Conservation (phyloP, 140 eudicot species). For the Erigeron philadelphicus region DNA sequence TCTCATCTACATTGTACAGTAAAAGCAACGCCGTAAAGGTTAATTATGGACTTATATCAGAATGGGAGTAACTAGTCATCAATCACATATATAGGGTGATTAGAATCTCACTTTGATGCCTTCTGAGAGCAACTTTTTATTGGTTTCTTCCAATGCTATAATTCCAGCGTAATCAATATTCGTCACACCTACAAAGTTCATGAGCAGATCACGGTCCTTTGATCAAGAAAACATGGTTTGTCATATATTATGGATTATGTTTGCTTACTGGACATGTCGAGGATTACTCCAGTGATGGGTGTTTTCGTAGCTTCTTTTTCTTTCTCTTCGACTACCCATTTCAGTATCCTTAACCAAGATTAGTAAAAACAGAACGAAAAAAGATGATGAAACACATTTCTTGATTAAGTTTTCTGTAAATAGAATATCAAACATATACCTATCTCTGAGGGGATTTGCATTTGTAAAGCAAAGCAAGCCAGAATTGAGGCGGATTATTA, state of each 20-base stretch:
- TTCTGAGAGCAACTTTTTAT: slow-evolving; percentile 40
- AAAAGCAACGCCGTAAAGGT: background rate
- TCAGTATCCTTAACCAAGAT: slow-evolving; percentile 38
- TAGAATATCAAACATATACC: slow-evolving; percentile 35
- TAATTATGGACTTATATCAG: background rate
- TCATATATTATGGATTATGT: background rate
- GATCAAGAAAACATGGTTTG: slow-evolving; percentile 8
- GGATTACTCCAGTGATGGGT: slow-evolving; percentile 39
- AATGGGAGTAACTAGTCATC: background rate
- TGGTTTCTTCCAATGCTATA: slow-evolving; percentile 43
- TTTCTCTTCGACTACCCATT: slow-evolving; percentile 39
- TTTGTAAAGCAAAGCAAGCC: slow-evolving; percentile 78
- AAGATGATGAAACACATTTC: background rate
- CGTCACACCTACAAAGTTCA: slow-evolving; percentile 35
- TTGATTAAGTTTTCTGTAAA: background rate
- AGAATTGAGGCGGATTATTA: slow-evolving; percentile 63
- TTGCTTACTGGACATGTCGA: slow-evolving; percentile 63
- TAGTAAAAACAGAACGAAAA: background rate
- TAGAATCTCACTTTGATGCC: slow-evolving; percentile 45
- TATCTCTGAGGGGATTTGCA: slow-evolving; percentile 63
- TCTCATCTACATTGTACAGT: background rate
- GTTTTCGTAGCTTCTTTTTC: slow-evolving; percentile 26
- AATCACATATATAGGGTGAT: background rate
- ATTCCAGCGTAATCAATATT: slow-evolving; percentile 60
- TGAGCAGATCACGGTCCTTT: background rate